Base-by-base conservation (phyloP, 106 monocot species). In the Triglochin maritima region DNA sequence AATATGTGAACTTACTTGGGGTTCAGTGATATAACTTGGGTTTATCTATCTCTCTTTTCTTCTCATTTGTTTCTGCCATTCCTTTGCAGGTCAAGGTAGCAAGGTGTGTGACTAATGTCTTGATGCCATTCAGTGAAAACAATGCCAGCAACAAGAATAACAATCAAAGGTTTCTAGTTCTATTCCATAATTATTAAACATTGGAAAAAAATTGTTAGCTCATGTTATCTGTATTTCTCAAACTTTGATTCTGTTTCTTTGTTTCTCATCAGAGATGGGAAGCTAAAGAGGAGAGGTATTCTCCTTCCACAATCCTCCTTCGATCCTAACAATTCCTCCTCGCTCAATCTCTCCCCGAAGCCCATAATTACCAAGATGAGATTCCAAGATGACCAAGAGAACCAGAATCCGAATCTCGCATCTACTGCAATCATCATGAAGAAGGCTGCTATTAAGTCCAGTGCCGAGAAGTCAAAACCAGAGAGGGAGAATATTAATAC, bases 371-470 rank as follows among this genome's bases (percentile, higher is more conserved):
- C 52, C 41, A 17, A 70, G 49, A 88, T 74, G 79, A 84, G 82
- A 47, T 52, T 58, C 53, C 45, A 66, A 3, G 83, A 86, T 9
- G 87, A 96, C 71, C 49, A 70, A 6, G 96, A 96, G 80, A 96
- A 96, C 80, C 83, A 82, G 66, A 72, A 88, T 47, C 96, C 96
- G 2, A 91, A 83, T 41, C 4, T 72, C 54, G 46, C 65, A 7
- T 46, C 72, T 11, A 47, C 65, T 15, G 17, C 0, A 4, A 43
- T 45, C 45, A 12, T 7, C 47, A 62, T 17, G 53, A 4, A 9
- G 12, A 84, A 75, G 81, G 58, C 64, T 1, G 61, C 59, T 5
- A 60, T 90, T 65, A 91, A 93, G 64, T 88, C 85, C 29, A 96
- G 91, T 57, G 74, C 80, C 0, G 80, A 88, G 57, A 82, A 79